Percentiles rank a stretch among this genome's conserved stretches.
phyloP scores from a whole-genome alignment of 2,329 filamentous ascomycete genomes.

The Microdochium paspali region DNA sequence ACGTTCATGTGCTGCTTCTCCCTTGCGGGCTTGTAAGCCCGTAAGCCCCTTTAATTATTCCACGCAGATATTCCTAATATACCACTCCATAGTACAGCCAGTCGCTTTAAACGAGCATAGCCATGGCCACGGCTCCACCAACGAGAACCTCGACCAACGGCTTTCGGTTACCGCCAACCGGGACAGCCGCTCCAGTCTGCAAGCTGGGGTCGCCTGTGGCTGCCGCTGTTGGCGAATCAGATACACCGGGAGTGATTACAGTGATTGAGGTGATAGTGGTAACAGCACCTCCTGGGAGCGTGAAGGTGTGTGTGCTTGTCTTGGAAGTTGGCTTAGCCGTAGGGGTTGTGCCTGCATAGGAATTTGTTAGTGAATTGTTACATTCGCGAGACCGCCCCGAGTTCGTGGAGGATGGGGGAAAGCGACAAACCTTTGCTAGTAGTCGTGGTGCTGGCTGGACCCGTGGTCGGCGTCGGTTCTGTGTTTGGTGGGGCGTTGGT shows the following conservation, averaged over 20 bases:
- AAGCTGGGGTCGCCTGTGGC: constrained; percentile 10
- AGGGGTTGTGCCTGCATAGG: neutral
- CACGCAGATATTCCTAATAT: too few relatives aligned
- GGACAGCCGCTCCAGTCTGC: constrained; percentile 12
- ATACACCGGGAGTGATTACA: constrained; percentile 12
- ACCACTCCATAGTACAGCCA: too few relatives aligned
- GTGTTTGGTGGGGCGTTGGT: too few relatives aligned
- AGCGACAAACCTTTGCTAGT: too few relatives aligned
- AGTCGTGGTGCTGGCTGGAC: too few relatives aligned
- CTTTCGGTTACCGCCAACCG: constrained; percentile 2
- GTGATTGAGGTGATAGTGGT: constrained; percentile 19
- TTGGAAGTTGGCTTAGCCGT: neutral
- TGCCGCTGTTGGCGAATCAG: constrained; percentile 9
- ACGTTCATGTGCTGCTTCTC: too few relatives aligned
- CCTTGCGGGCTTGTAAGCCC: too few relatives aligned
- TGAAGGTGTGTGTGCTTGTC: constrained; percentile 14
- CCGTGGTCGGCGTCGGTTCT: too few relatives aligned
- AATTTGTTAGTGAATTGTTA: too few relatives aligned
- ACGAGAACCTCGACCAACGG: constrained; percentile 11
- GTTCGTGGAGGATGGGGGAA: too few relatives aligned
- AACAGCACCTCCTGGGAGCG: constrained; percentile 16
- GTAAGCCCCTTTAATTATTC: too few relatives aligned
- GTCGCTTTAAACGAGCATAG: constrained; percentile 10
- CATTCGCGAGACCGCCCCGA: too few relatives aligned
- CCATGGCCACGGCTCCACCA: constrained; percentile 7